Evolutionary conservation across 805 yeast species (phyloP).

Genomic region (Nakazawaea ernobii): DNA sequence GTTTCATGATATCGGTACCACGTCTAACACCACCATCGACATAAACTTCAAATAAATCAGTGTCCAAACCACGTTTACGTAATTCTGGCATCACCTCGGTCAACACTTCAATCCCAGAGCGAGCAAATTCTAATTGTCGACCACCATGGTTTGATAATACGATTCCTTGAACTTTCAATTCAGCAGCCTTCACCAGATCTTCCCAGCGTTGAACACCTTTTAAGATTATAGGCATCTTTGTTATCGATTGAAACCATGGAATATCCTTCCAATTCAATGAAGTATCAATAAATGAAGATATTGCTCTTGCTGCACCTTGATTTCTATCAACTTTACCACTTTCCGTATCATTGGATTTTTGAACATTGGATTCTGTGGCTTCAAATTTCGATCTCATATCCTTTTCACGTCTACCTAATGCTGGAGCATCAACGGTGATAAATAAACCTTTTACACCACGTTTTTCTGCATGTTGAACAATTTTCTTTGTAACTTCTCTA

Average conservation of each 20-base stretch:
- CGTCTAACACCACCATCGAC: slow-evolving; percentile 68
- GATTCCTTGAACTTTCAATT: slow-evolving; percentile 70
- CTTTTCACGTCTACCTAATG: slow-evolving; percentile 85
- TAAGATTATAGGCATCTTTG: slow-evolving; percentile 61
- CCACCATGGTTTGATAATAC: slow-evolving; percentile 89
- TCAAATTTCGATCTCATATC: slow-evolving; percentile 69
- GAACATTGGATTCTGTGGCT: slow-evolving; percentile 24
- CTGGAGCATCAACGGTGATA: slow-evolving; percentile 91
- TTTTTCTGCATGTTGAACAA: slow-evolving; percentile 66
- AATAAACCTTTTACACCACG: slow-evolving; percentile 78
- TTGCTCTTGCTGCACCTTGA: slow-evolving; percentile 83
- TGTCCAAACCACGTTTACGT: slow-evolving; percentile 36
- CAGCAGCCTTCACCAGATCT: slow-evolving; percentile 70
- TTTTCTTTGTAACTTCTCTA: slow-evolving; percentile 51
- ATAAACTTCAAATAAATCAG: slow-evolving; percentile 48
- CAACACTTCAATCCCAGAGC: slow-evolving; percentile 71
- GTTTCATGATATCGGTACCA: slow-evolving; percentile 62
- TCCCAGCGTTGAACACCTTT: slow-evolving; percentile 85
- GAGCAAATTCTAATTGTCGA: slow-evolving; percentile 75
- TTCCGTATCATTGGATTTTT: slow-evolving; percentile 32
- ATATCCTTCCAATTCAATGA: slow-evolving; percentile 62
- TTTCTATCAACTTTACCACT: slow-evolving; percentile 50
- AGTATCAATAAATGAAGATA: slow-evolving; percentile 80
- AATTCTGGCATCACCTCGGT: slow-evolving; percentile 61
- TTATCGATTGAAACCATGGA: slow-evolving; percentile 44